phyloP scores from a whole-genome alignment of 805 yeast species.

The Nakazawaea ernobii region DNA sequence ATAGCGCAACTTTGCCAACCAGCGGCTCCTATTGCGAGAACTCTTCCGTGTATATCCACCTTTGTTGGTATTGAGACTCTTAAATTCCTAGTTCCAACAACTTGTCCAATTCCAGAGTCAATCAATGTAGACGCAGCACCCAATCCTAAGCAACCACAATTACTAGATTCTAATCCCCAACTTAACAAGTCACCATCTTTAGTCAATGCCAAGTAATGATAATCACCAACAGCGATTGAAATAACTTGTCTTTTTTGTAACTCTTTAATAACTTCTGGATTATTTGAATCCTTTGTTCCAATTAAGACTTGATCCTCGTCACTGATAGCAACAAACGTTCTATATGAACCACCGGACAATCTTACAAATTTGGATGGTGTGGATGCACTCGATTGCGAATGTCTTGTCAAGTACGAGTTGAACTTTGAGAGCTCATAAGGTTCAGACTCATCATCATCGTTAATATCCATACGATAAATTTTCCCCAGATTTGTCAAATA shows the following conservation, averaged over 20 bases:
- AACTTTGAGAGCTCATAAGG: constrained; percentile 24
- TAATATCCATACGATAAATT: constrained; percentile 29
- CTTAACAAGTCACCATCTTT: constrained; percentile 48
- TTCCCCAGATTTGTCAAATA: constrained; percentile 42
- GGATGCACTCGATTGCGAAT: constrained; percentile 14
- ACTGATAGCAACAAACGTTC: constrained; percentile 49
- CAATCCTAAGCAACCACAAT: constrained; percentile 69
- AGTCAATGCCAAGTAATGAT: constrained; percentile 61
- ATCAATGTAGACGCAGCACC: constrained; percentile 28
- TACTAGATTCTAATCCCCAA: constrained; percentile 63
- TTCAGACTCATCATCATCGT: constrained; percentile 16
- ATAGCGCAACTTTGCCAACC: constrained; percentile 82
- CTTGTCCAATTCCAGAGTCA: constrained; percentile 9
- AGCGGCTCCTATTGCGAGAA: constrained; percentile 61
- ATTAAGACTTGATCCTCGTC: constrained; percentile 40
- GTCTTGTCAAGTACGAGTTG: constrained; percentile 24
- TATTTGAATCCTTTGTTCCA: constrained; percentile 25
- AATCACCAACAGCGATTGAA: constrained; percentile 64
- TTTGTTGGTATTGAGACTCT: constrained; percentile 34
- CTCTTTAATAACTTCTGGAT: constrained; percentile 31
- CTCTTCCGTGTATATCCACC: constrained; percentile 30
- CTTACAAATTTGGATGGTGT: constrained; percentile 35
- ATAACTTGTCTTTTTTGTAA: constrained; percentile 44
- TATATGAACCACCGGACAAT: constrained; percentile 54
- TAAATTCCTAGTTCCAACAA: constrained; percentile 20